Conservation (phyloP, 257 asterid species). For the Henckelia pumila region DNA sequence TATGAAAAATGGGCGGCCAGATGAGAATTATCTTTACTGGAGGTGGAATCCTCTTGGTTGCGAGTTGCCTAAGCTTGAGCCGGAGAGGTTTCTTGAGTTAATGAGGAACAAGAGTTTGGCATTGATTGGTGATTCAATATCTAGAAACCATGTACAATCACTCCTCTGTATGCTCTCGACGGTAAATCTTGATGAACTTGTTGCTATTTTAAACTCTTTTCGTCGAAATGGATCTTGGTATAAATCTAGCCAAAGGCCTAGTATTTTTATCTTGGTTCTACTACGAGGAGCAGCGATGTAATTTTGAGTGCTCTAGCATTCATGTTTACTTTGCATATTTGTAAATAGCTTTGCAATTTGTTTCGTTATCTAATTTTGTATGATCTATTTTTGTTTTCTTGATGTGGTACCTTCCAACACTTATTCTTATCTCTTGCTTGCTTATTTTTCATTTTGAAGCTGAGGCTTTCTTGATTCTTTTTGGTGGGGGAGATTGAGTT, state of each 20-base stretch:
- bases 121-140: constrained; percentile 76
- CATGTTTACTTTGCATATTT: no score
- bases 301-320: neutral
- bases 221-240: neutral
- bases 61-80: constrained; percentile 46
- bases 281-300: neutral
- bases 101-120: constrained; percentile 73
- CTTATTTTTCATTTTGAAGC: neutral
- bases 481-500: neutral
- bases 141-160: constrained; percentile 78
- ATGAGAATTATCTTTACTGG: constrained; percentile 71
- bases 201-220: constrained; percentile 7
- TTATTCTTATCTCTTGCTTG: neutral
- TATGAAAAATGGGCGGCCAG: constrained; percentile 71
- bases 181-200: constrained; percentile 33
- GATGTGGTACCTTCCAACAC: neutral
- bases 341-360: no score
- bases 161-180: constrained; percentile 66
- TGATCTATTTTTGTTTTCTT: neutral
- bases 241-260: no score
- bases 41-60: constrained; percentile 75
- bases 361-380: no score
- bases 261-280: neutral
- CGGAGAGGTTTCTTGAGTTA: constrained; percentile 52
- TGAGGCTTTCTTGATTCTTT: no score